These are phyloP conservation scores for Protomyces inouyei DNA, from an alignment of 1,139 yeast genomes.

Conservation along the genomic window DNA sequence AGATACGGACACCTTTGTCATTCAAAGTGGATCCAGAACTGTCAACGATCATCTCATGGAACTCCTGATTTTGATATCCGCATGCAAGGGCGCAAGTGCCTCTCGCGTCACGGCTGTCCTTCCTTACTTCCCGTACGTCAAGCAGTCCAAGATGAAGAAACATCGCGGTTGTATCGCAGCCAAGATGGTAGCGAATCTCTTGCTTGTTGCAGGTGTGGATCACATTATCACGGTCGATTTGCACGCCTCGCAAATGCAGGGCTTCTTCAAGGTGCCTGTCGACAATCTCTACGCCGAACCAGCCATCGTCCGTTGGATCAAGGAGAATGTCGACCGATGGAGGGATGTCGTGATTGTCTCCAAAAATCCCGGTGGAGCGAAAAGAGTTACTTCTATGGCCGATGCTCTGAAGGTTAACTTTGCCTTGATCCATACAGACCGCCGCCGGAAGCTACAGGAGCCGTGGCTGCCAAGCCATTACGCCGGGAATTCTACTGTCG, in stretches of 20 bases:
- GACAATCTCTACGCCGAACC: slow-evolving; percentile 97
- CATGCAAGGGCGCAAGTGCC: slow-evolving; percentile 97
- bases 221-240: slow-evolving; percentile 97
- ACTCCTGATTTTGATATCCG: slow-evolving; percentile 81
- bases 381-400: slow-evolving; percentile 88
- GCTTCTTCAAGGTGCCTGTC: slow-evolving; percentile 93
- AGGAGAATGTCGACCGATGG: slow-evolving; percentile 80
- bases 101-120: slow-evolving; percentile 74
- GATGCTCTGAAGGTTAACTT: slow-evolving; percentile 91
- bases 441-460: slow-evolving; percentile 74
- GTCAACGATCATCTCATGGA: slow-evolving; percentile 97
- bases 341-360: slow-evolving; percentile 83
- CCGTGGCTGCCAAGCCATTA: slow-evolving; percentile 39
- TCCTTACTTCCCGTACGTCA: slow-evolving; percentile 96
- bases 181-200: slow-evolving; percentile 88
- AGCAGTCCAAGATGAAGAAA: slow-evolving; percentile 96
- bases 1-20: slow-evolving; percentile 93
- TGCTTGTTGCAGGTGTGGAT: slow-evolving; percentile 98
- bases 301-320: slow-evolving; percentile 92
- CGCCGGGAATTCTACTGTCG: slow-evolving; percentile 31
- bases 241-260: slow-evolving; percentile 97
- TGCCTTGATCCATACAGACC: slow-evolving; percentile 98
- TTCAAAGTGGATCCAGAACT: slow-evolving; percentile 75
- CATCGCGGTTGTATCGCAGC: slow-evolving; percentile 99
- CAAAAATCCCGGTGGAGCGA: slow-evolving; percentile 98